Percentiles rank a stretch among this genome's conserved stretches.
phyloP scores from a whole-genome alignment of 176 grass and related monocot species.

The Secale cereale region DNA sequence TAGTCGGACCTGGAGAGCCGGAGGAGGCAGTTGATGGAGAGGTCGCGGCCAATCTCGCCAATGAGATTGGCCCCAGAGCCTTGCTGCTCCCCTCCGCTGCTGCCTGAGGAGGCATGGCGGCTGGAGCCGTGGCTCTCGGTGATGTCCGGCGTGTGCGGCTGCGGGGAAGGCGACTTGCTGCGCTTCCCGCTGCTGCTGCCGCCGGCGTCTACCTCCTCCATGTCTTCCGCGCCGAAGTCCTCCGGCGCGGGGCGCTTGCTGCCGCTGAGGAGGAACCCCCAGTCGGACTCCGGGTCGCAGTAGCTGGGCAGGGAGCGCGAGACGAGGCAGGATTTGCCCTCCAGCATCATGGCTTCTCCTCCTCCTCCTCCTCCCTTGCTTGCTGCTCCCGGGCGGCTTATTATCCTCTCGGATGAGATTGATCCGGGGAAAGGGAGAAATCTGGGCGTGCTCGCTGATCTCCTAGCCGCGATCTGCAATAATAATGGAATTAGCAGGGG shows the following conservation, averaged over 20 bases:
- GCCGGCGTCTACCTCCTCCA: constrained; percentile 22
- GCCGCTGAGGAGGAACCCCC: constrained; percentile 47
- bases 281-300: constrained; percentile 56
- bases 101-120: constrained; percentile 7
- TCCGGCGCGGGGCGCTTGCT: constrained; percentile 57
- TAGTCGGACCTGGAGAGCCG: constrained; percentile 80
- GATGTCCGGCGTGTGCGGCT: constrained; percentile 80
- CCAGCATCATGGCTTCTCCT: constrained; percentile 56
- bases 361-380: neutral
- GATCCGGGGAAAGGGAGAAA: constrained; percentile 2
- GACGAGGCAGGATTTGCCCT: constrained; percentile 58
- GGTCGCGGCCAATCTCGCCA: constrained; percentile 63
- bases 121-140: constrained; percentile 35
- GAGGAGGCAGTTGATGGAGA: constrained; percentile 77
- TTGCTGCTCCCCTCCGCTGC: neutral
- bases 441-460: constrained; percentile 16
- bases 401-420: neutral
- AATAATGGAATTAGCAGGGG: constrained; percentile 13
- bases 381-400: neutral
- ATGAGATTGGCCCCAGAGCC: constrained; percentile 53
- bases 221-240: constrained; percentile 31
- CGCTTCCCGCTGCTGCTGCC: constrained; percentile 44
- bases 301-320: constrained; percentile 53
- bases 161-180: constrained; percentile 69
- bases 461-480: constrained; percentile 27